phyloP scores from a whole-genome alignment of 2,329 filamentous ascomycete species.

The Aspergillus sp. region DNA sequence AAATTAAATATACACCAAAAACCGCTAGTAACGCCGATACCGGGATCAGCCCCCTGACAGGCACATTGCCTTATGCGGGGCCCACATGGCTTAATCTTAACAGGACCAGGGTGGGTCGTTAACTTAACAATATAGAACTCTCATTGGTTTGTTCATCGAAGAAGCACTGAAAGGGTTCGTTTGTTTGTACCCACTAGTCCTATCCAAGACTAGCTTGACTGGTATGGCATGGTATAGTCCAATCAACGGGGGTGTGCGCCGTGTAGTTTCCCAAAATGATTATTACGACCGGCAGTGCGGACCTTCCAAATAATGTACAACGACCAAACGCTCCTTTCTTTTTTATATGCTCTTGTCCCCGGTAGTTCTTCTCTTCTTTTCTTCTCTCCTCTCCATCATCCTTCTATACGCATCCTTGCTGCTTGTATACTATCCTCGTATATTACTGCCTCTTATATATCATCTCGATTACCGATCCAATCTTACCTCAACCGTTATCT shows the following conservation, averaged over 20 bases:
- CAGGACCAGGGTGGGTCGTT: neutral
- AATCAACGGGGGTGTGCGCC: neutral
- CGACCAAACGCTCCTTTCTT: constrained; percentile 2
- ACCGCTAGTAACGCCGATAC: neutral
- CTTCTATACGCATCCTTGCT: constrained; percentile 2
- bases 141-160: neutral
- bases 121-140: neutral
- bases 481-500: neutral
- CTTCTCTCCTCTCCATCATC: constrained; percentile 5
- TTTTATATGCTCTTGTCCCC: constrained; percentile 7
- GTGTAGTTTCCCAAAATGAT: neutral
- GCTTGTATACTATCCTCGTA: constrained; percentile 1
- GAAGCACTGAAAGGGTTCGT: neutral
- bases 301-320: neutral
- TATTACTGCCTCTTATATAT: neutral
- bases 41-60: neutral
- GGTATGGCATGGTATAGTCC: neutral
- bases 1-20: neutral
- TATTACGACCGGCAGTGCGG: neutral
- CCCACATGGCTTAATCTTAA: neutral
- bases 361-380: constrained; percentile 5
- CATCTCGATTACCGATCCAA: neutral
- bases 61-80: neutral
- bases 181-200: neutral
- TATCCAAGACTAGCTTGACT: neutral